Percentiles rank a stretch among this genome's conserved stretches.
phyloP scores from a whole-genome alignment of 768 basidiomycete genomes.

The Calocybe cyanea region DNA sequence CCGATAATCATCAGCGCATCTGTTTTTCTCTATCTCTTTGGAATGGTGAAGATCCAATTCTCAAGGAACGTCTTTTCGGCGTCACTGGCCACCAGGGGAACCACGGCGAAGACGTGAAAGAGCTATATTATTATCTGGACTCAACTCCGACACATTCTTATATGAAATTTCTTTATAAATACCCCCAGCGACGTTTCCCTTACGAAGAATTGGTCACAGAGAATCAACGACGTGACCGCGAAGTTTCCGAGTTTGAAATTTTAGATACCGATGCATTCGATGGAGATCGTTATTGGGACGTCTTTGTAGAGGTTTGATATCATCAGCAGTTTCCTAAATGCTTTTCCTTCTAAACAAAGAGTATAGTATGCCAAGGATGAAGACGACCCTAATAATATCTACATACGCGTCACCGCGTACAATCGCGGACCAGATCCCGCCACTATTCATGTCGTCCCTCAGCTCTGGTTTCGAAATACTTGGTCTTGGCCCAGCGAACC shows the following conservation, averaged over 20 bases:
- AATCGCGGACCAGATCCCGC: conserved; percentile 96
- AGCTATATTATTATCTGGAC: conserved; percentile 97
- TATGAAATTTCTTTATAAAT: conserved; percentile 99
- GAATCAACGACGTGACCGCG: conserved; percentile 74
- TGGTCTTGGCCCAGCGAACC: conserved; percentile 90
- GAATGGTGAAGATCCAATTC: conserved; percentile 92
- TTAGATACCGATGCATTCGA: conserved; percentile 90
- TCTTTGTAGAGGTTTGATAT: conserved; percentile 85
- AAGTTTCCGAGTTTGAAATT: conserved; percentile 91
- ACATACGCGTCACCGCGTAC: conserved; percentile 92
- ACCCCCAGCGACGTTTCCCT: conserved; percentile 88
- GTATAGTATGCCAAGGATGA: conserved; percentile 94
- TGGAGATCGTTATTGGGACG: conserved; percentile 95
- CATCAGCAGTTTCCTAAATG: background rate
- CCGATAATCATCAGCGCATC: conserved; percentile 93
- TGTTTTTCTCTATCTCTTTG: conserved; percentile 90
- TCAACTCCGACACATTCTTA: conserved; percentile 99
- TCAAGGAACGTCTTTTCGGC: conserved; percentile 96
- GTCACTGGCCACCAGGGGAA: conserved; percentile 97
- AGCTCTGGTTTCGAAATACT: conserved; percentile 96
- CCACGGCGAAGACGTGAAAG: conserved; percentile 99
- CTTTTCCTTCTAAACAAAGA: conserved; percentile 2
- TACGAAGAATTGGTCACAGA: conserved; percentile 92
- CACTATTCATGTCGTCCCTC: conserved; percentile 90
- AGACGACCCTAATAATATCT: conserved; percentile 82